Percentiles rank a stretch among this genome's conserved stretches.
Conservation (phyloP, 345 rosid species). For the Eucalyptus urophylla region DNA sequence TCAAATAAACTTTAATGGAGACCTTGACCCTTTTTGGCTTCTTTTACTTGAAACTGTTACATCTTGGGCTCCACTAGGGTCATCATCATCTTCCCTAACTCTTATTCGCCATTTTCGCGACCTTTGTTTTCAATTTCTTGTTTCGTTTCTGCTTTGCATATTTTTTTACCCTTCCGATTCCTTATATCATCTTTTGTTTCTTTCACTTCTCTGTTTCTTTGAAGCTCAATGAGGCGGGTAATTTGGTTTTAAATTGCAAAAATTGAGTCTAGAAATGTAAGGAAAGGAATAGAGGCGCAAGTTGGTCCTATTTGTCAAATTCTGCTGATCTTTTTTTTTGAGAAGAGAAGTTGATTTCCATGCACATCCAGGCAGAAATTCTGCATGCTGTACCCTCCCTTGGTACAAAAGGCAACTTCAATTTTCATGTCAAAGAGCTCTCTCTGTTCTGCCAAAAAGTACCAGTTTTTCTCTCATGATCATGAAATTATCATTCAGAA, state of each 20-base stretch:
- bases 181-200: background rate
- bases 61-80: background rate
- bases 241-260: background rate
- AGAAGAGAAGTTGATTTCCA: background rate
- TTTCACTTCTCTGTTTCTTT: background rate
- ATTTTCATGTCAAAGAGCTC: background rate
- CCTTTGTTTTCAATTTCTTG: background rate
- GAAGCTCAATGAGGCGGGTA: background rate
- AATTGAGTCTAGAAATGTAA: background rate
- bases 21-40: background rate
- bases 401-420: background rate
- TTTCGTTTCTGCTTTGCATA: background rate
- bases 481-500: background rate
- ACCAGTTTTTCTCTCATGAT: background rate
- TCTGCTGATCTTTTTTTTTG: background rate
- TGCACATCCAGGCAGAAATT: background rate
- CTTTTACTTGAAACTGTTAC: background rate
- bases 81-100: background rate
- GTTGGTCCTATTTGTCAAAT: background rate
- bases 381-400: background rate
- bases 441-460: background rate
- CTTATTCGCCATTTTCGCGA: background rate
- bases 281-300: background rate
- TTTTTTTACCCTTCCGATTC: background rate
- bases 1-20: background rate